Conservation (phyloP, 257 asterid species). For the Solanum tacnaense region DNA sequence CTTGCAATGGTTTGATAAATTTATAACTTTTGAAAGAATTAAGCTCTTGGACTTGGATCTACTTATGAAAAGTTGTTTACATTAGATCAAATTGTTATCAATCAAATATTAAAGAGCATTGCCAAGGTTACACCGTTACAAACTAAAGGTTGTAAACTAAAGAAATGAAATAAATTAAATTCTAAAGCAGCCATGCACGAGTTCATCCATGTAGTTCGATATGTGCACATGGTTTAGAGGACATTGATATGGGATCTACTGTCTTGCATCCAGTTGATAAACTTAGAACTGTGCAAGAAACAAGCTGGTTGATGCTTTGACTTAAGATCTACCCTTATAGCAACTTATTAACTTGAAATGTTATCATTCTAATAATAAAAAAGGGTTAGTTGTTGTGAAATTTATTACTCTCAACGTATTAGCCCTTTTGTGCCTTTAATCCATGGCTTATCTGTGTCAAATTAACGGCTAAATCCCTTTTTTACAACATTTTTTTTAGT, state of each 20-base stretch:
- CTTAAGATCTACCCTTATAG: not conserved
- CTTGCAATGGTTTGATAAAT: not conserved
- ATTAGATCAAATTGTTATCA: not conserved
- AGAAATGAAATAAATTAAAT: not conserved
- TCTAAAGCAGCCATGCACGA: not conserved
- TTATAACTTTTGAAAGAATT: not conserved
- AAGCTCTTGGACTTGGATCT: not conserved
- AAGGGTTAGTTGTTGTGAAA: not conserved
- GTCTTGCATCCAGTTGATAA: not conserved
- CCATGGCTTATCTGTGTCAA: no score
- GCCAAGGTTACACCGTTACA: not conserved
- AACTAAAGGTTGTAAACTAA: not conserved
- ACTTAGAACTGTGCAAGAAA: not conserved
- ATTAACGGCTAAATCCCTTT: no score
- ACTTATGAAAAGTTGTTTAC: not conserved
- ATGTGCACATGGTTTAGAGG: not conserved
- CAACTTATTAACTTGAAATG: not conserved
- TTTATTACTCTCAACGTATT: not conserved
- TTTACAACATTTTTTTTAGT: no score
- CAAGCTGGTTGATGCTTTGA: not conserved
- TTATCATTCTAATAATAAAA: not conserved
- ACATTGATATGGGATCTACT: not conserved
- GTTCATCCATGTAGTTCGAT: not conserved
- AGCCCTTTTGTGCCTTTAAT: no score
- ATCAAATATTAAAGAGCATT: not conserved